Evolutionary conservation across 345 rosid genomes (phyloP), one percentile per base, ranked within the genome.

Genomic region (Balakata baccata): DNA sequence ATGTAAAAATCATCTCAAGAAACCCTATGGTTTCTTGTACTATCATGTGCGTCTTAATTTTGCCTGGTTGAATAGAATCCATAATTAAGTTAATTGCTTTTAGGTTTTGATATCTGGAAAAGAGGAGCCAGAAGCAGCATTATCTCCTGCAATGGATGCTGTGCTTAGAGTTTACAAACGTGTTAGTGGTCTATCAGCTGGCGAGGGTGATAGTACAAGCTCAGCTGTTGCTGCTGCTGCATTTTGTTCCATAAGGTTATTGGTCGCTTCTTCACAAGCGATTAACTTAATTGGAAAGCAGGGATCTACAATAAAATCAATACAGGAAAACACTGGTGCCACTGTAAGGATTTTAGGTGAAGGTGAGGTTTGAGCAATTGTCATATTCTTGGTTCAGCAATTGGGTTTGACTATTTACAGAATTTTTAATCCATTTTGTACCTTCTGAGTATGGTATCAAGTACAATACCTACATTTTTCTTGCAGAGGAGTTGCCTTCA

Each of bases 271-370:
- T 46, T 81, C 94, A 0, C 99, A 95, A 76, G 99, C 97, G 1
- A 92, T 90, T 9, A 89, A 85, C 82, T 84, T 95, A 50, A 95
- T 95, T 45, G 98, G 99, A 54, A 95, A 91, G 80, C 98, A 95
- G 71, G 99, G 98, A 12, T 91, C 90, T 17, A 70, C 81, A 43
- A 92, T 95, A 60, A 95, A 87, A 69, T 95, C 97, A 3, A 88
- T 95, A 20, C 97, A 92, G 64, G 98, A 95, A 81, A 85, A 70
- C 68, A 81, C 94, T 68, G 89, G 92, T 74, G 96, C 96, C 61
- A 78, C 88, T 47, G 92, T 92, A 58, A 89, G 98, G 41, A 89
- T 92, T 53, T 82, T 95, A 69, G 74, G 94, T 37, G 88, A 83
- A 82, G 97, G 97, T 90, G 81, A 71, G 75, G 7, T 67, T 57